Evolutionary conservation across 495 filamentous ascomycete species (phyloP).

Genomic region (Aspergillus diversus): DNA sequence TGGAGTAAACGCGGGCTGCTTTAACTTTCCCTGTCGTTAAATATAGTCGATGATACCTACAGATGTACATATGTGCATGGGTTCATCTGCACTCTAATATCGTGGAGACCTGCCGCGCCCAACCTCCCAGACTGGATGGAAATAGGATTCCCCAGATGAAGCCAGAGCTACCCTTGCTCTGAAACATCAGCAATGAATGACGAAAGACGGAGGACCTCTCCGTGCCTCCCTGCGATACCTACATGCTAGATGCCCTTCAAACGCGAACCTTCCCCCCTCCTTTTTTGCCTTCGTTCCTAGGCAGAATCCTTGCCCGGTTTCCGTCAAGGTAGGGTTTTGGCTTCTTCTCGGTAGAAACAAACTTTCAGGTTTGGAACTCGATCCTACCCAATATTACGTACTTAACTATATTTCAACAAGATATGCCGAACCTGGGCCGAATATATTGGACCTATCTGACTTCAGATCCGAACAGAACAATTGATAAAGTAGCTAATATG

Average conservation of each 20-base stretch:
- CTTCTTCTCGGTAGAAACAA: neutral
- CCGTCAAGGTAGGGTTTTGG: neutral
- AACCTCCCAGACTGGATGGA: neutral
- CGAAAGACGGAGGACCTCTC: neutral
- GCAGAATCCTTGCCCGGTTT: neutral
- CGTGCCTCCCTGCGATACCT: neutral
- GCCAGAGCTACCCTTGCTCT: neutral
- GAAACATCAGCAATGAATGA: neutral
- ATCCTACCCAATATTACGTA: neutral
- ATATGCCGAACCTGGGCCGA: neutral
- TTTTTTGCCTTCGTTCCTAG: neutral
- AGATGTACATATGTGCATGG: neutral
- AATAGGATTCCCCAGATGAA: neutral
- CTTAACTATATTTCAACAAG: neutral
- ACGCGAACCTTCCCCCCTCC: neutral
- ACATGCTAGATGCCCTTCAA: neutral
- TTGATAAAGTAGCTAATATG: neutral
- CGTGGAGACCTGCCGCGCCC: neutral
- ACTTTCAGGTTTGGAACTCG: neutral
- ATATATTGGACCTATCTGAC: neutral
- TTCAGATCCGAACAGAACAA: constrained; percentile 3
- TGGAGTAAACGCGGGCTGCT: neutral
- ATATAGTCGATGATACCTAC: constrained; percentile 2
- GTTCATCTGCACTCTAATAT: neutral
- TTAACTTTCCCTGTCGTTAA: neutral